Evolutionary conservation across 2,329 filamentous ascomycete genomes (phyloP).

Genomic region (Immersiporthe knoxdaviesiana): DNA sequence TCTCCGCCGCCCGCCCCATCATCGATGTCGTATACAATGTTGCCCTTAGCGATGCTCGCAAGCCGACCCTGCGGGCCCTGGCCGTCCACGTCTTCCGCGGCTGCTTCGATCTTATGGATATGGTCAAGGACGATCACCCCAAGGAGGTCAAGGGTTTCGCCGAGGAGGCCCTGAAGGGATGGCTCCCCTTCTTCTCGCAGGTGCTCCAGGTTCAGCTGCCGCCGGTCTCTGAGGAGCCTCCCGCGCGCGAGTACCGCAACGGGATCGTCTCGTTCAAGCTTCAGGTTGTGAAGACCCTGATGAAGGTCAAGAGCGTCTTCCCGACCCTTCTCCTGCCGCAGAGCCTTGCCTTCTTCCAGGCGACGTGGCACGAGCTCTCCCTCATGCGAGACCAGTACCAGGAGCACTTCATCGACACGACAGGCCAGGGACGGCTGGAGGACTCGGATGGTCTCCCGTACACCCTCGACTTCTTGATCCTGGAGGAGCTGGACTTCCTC

Average conservation of each 20-base stretch:
- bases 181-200: conserved; percentile 87
- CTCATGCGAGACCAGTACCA: conserved; percentile 74
- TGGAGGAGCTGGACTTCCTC: conserved; percentile 94
- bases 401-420: conserved; percentile 81
- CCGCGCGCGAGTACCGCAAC: conserved; percentile 71
- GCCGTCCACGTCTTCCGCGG: conserved; percentile 88
- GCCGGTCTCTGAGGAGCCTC: conserved; percentile 59
- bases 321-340: conserved; percentile 80
- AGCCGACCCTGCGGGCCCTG: conserved; percentile 76
- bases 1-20: conserved; percentile 82
- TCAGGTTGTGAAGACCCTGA: conserved; percentile 90
- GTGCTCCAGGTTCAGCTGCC: conserved; percentile 78
- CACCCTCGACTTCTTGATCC: conserved; percentile 87
- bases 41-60: conserved; percentile 74
- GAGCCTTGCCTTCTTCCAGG: conserved; percentile 79
- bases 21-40: conserved; percentile 83
- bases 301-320: conserved; percentile 86
- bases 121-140: conserved; percentile 93
- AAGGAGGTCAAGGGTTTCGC: conserved; percentile 86
- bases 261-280: conserved; percentile 85
- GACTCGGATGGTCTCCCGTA: conserved; percentile 92
- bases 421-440: conserved; percentile 84
- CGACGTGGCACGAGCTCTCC: conserved; percentile 86
- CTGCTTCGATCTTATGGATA: conserved; percentile 94
- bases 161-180: conserved; percentile 78